phyloP scores from a whole-genome alignment of 805 yeast species.

The Ogataea methanolica region DNA sequence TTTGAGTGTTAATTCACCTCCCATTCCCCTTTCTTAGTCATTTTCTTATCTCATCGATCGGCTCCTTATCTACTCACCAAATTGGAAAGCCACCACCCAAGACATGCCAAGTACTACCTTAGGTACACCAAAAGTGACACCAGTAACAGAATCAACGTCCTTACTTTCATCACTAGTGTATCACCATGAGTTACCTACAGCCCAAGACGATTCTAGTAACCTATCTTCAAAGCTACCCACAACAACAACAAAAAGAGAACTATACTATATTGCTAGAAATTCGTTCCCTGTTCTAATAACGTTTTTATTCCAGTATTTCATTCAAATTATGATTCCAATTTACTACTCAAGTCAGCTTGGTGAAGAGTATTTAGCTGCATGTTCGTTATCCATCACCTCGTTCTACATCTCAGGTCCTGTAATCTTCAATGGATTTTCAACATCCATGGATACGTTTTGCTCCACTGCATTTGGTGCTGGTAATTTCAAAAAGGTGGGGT shows the following conservation, averaged over 20 bases:
- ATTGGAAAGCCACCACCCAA: too few relatives aligned
- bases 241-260: conserved; percentile 15
- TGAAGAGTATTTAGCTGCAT: conserved; percentile 63
- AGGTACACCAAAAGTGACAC: too few relatives aligned
- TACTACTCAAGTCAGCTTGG: conserved; percentile 70
- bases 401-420: conserved; percentile 72
- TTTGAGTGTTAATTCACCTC: too few relatives aligned
- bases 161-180: too few relatives aligned
- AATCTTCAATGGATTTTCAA: conserved; percentile 66
- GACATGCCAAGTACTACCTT: too few relatives aligned
- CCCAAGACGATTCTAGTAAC: too few relatives aligned
- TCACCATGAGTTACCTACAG: too few relatives aligned
- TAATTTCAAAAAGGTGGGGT: conserved; percentile 58
- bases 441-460: conserved; percentile 71
- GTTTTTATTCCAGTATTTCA: conserved; percentile 60
- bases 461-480: conserved; percentile 71
- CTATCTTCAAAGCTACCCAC: too few relatives aligned
- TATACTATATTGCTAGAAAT: conserved; percentile 29
- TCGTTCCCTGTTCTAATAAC: conserved; percentile 61
- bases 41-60: too few relatives aligned
- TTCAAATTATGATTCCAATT: conserved; percentile 69
- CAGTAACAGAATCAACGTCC: too few relatives aligned
- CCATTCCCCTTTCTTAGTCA: too few relatives aligned
- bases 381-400: conserved; percentile 66
- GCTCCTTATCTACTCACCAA: too few relatives aligned